Base-by-base conservation (phyloP, 306 rosid species). In the Rosa rugosa region DNA sequence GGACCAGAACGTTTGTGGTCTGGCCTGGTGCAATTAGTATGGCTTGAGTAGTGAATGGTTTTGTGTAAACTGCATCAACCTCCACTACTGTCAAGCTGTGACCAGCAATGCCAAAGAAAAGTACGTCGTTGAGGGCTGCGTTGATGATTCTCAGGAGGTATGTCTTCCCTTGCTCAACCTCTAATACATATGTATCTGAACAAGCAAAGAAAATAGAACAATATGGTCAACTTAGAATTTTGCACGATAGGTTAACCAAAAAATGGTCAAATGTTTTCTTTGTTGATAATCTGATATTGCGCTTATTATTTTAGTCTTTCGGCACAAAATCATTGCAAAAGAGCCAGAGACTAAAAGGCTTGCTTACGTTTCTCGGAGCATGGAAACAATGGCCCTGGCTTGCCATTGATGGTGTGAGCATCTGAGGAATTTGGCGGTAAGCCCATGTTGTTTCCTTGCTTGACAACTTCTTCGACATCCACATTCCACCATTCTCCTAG, bases 301-400 rank as follows among this genome's bases (percentile, higher is more conserved):
- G 65, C 7, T 34, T 20, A 8, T 13, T 27, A 0, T 0, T 34
- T 65, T 65, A 34, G 70, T 31, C 10, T 5, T 63, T 31, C 5
- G 44, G 53, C 53, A 69, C 17, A 34, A 31, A 40, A 69, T 13
- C 5, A 67, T 3, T 20, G 40, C 17, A 40, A 41, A 67, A 40
- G 42, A 36, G 10, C 31, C 68, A 36, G 22, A 46, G 46, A 65
- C 42, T 16, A 9, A 67, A 67, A 16, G 67, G 14, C 11, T 62
- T 40, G 31, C 85, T 91, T 87, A 93, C 98, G 89, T 85, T 91
- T 93, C 85, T 93, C 92, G 0, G 94, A 84, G 82, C 98, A 91
- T 56, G 98, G 97, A 84, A 93, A 93, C 73, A 93, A 89, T 20
- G 98, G 93, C 79, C 98, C 98, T 16, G 98, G 94, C 84, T 93